A percentile compares a stretch with the other conserved stretches of the same genome.
phyloP scores from a whole-genome alignment of 208 protist species.

The Acanthamoeba triangularis region DNA sequence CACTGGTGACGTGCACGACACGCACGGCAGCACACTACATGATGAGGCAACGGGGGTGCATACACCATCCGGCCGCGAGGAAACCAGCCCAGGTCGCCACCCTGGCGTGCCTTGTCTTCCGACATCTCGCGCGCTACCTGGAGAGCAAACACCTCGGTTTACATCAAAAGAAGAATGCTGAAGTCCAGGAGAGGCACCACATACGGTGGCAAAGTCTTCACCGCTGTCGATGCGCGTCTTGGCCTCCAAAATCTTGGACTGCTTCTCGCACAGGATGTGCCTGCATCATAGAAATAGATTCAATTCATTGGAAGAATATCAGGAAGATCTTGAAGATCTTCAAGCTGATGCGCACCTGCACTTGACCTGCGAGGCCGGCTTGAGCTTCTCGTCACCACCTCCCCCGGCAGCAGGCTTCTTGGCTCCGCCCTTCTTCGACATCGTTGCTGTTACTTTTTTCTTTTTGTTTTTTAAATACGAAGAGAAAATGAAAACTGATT shows the following conservation, averaged over 20 bases:
- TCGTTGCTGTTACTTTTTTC: neutral
- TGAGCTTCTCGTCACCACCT: slow-evolving; percentile 48
- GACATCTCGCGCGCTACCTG: slow-evolving; percentile 66
- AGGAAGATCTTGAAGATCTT: neutral
- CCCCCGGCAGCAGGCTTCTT: slow-evolving; percentile 35
- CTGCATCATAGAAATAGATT: neutral
- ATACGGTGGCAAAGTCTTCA: slow-evolving; percentile 18
- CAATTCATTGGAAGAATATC: neutral
- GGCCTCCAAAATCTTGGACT: slow-evolving; percentile 73
- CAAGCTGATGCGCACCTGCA: neutral
- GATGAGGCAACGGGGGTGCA: neutral
- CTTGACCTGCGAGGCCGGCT: slow-evolving; percentile 40
- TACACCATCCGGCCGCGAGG: slow-evolving; percentile 72
- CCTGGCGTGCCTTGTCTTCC: slow-evolving; percentile 71
- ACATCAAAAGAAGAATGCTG: neutral
- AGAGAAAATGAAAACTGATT: too few relatives aligned
- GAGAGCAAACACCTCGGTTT: neutral
- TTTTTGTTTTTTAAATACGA: too few relatives aligned
- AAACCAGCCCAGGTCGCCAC: slow-evolving; percentile 70
- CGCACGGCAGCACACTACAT: neutral
- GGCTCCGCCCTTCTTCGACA: slow-evolving; percentile 64
- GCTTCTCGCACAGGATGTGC: slow-evolving; percentile 69
- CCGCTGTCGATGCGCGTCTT: slow-evolving; percentile 42
- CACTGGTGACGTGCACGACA: neutral
- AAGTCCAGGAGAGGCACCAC: neutral